A percentile compares a stretch with the other conserved stretches of the same genome.
phyloP scores from a whole-genome alignment of 1,284 basidiomycete species.

The Trichosporon sp. region DNA sequence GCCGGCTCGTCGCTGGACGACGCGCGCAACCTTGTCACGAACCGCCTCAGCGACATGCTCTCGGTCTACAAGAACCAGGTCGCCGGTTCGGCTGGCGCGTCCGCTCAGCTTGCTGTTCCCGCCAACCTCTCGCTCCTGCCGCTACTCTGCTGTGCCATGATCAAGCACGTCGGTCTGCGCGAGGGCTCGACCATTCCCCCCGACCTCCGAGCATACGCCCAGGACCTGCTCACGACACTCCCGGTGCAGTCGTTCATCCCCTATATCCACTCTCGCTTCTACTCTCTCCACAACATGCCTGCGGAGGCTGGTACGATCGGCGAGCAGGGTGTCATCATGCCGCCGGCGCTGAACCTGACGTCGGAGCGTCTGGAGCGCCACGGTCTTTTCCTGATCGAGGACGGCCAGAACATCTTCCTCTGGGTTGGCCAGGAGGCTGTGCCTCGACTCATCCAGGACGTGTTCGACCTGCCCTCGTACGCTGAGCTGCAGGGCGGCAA shows the following conservation, averaged over 20 bases:
- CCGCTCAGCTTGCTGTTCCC: slow-evolving; percentile 84
- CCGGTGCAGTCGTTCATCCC: slow-evolving; percentile 88
- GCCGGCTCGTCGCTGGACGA: slow-evolving; percentile 78
- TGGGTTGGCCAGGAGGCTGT: slow-evolving; percentile 97
- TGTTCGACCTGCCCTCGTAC: slow-evolving; percentile 86
- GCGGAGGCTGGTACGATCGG: slow-evolving; percentile 46
- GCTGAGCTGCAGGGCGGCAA: slow-evolving; percentile 87
- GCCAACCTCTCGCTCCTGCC: slow-evolving; percentile 94
- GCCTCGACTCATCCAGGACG: slow-evolving; percentile 86
- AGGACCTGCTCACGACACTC: slow-evolving; percentile 83
- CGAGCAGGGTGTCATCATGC: slow-evolving; percentile 41
- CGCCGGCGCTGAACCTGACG: slow-evolving; percentile 73
- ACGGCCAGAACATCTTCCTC: slow-evolving; percentile 95
- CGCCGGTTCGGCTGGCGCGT: slow-evolving; percentile 87
- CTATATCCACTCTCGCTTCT: slow-evolving; percentile 91
- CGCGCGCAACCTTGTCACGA: slow-evolving; percentile 81
- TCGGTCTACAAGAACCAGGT: slow-evolving; percentile 93
- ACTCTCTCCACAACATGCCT: slow-evolving; percentile 91
- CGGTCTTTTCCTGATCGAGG: slow-evolving; percentile 94
- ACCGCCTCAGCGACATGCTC: slow-evolving; percentile 86
- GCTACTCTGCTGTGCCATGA: slow-evolving; percentile 76
- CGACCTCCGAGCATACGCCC: slow-evolving; percentile 92
- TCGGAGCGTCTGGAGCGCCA: slow-evolving; percentile 92
- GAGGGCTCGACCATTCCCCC: slow-evolving; percentile 95
- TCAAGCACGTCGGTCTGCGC: slow-evolving; percentile 93